A percentile compares a stretch with the other conserved stretches of the same genome.
Conservation (phyloP, 2,329 filamentous ascomycete genomes). For the Bimuria novae-zelandiae region DNA sequence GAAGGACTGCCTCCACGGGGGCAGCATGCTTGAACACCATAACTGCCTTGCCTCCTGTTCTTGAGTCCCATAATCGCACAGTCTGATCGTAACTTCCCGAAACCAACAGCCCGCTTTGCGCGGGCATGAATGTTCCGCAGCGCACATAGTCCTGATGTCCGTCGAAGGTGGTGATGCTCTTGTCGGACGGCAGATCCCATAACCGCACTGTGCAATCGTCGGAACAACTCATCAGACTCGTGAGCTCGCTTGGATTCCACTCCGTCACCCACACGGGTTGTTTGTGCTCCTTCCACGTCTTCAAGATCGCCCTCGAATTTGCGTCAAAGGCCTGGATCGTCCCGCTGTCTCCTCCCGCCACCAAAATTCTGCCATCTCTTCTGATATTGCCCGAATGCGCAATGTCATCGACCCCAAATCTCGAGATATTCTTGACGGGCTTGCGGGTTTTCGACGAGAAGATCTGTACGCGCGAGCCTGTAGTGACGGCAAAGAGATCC, state of each 20-base stretch:
- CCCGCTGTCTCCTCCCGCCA: slow-evolving; percentile 89
- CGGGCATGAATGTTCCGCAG: slow-evolving; percentile 82
- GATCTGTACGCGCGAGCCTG: slow-evolving; percentile 88
- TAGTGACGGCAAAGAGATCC: slow-evolving; percentile 90
- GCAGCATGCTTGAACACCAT: slow-evolving; percentile 97
- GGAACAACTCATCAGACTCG: slow-evolving; percentile 82
- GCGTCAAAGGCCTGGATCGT: slow-evolving; percentile 96
- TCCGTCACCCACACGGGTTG: slow-evolving; percentile 91
- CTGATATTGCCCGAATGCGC: slow-evolving; percentile 89
- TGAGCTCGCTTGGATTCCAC: slow-evolving; percentile 89
- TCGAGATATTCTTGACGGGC: slow-evolving; percentile 88
- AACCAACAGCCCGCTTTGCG: slow-evolving; percentile 71
- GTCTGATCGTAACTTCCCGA: slow-evolving; percentile 95
- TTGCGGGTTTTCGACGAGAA: slow-evolving; percentile 92
- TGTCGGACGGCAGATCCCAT: slow-evolving; percentile 88
- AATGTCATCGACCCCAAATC: slow-evolving; percentile 78
- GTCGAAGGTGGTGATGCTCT: slow-evolving; percentile 75
- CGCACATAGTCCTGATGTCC: slow-evolving; percentile 95
- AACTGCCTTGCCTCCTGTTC: slow-evolving; percentile 66
- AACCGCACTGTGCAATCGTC: slow-evolving; percentile 92
- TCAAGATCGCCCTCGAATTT: slow-evolving; percentile 84
- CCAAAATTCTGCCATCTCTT: slow-evolving; percentile 83
- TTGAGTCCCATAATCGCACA: slow-evolving; percentile 90
- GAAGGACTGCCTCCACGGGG: slow-evolving; percentile 84
- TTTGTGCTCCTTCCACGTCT: slow-evolving; percentile 93